Percentiles rank a stretch among this genome's conserved stretches.
Evolutionary conservation across 2,329 filamentous ascomycete species (phyloP).

Genomic region (Aureobasidium sp.): DNA sequence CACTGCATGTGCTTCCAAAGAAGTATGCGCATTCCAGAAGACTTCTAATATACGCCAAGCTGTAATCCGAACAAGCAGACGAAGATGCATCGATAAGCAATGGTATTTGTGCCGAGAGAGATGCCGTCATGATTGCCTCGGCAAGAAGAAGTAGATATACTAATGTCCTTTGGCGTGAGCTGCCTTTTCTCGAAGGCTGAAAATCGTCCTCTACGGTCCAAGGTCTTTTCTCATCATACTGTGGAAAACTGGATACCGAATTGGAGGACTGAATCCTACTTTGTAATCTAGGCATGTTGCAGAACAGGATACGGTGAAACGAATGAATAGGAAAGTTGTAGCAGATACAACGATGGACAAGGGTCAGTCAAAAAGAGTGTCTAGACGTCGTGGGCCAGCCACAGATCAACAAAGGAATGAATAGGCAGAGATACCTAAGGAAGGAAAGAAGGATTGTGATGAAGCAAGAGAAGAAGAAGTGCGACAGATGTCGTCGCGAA

Average conservation of each 20-base stretch:
- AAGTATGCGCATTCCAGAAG: constrained; percentile 45
- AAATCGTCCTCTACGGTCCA: not conserved
- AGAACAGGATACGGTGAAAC: not conserved
- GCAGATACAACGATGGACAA: not conserved
- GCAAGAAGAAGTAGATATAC: constrained; percentile 43
- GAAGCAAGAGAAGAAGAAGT: constrained; percentile 1
- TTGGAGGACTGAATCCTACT: not conserved
- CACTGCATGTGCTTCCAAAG: constrained; percentile 38
- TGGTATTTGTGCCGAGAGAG: constrained; percentile 41
- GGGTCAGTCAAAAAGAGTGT: not conserved
- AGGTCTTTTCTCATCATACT: not conserved
- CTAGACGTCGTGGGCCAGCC: constrained; percentile 7
- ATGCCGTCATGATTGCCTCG: constrained; percentile 46
- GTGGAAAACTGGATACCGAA: not conserved
- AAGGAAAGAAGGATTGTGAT: not conserved
- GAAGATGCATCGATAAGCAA: constrained; percentile 37
- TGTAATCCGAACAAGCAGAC: constrained; percentile 38
- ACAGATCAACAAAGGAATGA: constrained; percentile 10
- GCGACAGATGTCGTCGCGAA: constrained; percentile 2
- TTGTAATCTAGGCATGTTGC: not conserved
- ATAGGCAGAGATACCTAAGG: not conserved
- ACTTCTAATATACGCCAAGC: constrained; percentile 40
- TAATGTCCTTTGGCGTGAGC: constrained; percentile 32
- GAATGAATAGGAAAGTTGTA: not conserved
- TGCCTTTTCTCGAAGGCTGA: not conserved